These are phyloP conservation scores for Kodamaea plutei DNA, from an alignment of 1,139 yeast species.

Conservation along the genomic window DNA sequence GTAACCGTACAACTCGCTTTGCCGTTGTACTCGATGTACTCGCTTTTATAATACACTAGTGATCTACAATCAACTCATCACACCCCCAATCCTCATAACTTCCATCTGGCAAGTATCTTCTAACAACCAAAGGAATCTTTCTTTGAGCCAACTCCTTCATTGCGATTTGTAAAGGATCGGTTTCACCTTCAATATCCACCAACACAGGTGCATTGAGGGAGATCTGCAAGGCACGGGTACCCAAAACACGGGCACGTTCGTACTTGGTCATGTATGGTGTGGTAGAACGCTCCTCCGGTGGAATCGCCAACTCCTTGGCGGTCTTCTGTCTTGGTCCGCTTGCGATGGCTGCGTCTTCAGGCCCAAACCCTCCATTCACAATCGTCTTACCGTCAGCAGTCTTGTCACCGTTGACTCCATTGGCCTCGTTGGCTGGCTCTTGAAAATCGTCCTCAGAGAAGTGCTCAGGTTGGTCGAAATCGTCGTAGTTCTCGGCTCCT, in stretches of 20 bases:
- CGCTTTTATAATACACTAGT: too few relatives aligned
- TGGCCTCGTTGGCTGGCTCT: conserved; percentile 33
- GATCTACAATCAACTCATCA: conserved; percentile 92
- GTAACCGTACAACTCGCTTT: too few relatives aligned
- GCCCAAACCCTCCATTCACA: conserved; percentile 63
- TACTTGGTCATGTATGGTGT: conserved; percentile 99
- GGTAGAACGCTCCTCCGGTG: conserved; percentile 83
- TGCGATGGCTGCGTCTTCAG: conserved; percentile 40
- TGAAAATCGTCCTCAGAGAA: conserved; percentile 63
- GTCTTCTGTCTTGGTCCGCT: conserved; percentile 54
- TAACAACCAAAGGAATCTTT: conserved; percentile 89
- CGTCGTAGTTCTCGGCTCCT: conserved; percentile 75
- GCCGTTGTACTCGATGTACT: too few relatives aligned
- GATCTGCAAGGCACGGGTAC: conserved; percentile 94
- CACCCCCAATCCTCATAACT: conserved; percentile 99
- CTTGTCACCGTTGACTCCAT: conserved; percentile 29
- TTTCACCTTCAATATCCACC: conserved; percentile 97
- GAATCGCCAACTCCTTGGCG: conserved; percentile 77
- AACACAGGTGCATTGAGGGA: conserved; percentile 97
- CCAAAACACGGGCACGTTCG: conserved; percentile 94
- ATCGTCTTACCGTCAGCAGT: conserved; percentile 74
- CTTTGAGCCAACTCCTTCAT: conserved; percentile 94
- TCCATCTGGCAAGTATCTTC: conserved; percentile 96
- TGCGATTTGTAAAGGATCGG: conserved; percentile 98
- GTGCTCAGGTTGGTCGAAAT: conserved; percentile 72